These are phyloP conservation scores for Tulasnella calospora DNA, from an alignment of 768 basidiomycete genomes.

Conservation along the genomic window DNA sequence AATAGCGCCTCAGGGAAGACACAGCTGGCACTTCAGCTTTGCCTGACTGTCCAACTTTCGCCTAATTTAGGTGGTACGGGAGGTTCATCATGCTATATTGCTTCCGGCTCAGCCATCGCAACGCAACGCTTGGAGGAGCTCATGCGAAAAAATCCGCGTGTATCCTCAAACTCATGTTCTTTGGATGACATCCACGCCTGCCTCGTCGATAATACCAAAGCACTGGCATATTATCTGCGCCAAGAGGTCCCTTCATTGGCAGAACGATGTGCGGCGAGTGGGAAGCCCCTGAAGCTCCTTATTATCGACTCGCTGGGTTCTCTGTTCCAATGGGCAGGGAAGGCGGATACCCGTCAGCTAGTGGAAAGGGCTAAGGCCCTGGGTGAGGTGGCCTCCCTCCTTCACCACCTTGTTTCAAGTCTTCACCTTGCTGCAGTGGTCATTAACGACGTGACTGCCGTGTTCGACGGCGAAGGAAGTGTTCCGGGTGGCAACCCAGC, in stretches of 20 bases:
- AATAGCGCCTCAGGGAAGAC: conserved; percentile 90
- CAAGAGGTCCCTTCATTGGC: conserved; percentile 53
- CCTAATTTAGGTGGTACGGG: conserved; percentile 49
- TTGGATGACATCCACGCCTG: conserved; percentile 59
- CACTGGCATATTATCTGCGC: conserved; percentile 53
- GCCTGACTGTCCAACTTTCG: conserved; percentile 72
- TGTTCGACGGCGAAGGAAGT: conserved; percentile 43
- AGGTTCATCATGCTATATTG: conserved; percentile 73
- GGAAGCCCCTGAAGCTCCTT: conserved; percentile 66
- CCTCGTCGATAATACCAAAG: conserved; percentile 45
- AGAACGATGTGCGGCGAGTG: conserved; percentile 33
- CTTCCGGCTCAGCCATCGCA: conserved; percentile 63
- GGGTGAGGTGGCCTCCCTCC: conserved; percentile 56
- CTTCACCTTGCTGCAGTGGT: conserved; percentile 71
- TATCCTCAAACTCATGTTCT: conserved; percentile 44
- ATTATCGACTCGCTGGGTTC: conserved; percentile 87
- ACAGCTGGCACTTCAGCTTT: conserved; percentile 80
- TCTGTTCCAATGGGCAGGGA: conserved; percentile 64
- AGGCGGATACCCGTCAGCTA: conserved; percentile 57
- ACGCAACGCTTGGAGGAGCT: conserved; percentile 68
- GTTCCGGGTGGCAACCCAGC: neutral
- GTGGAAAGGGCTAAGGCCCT: conserved; percentile 70
- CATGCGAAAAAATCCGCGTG: conserved; percentile 45
- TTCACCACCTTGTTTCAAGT: conserved; percentile 65
- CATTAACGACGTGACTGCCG: conserved; percentile 84